Evolutionary conservation across 441 rosid genomes (phyloP).

Genomic region (Dalechampia spathulata): DNA sequence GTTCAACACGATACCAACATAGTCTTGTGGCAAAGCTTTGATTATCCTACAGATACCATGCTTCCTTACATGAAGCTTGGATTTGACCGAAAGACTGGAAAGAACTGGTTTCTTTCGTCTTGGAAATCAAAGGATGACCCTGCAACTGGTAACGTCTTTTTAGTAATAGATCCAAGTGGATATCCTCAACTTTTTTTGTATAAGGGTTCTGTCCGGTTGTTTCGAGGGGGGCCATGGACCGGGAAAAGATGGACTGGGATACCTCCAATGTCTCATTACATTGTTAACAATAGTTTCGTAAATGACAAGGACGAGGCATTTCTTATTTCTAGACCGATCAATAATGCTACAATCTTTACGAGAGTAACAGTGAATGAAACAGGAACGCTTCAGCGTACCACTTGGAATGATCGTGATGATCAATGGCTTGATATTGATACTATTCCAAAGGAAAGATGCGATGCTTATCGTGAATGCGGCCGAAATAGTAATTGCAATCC

Average conservation of each 20-base stretch:
- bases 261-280: slow-evolving; percentile 35
- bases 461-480: slow-evolving; percentile 48
- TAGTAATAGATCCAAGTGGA: slow-evolving; percentile 33
- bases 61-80: slow-evolving; percentile 58
- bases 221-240: slow-evolving; percentile 67
- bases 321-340: background rate
- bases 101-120: slow-evolving; percentile 28
- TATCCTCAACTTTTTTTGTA: slow-evolving; percentile 45
- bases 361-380: slow-evolving; percentile 22
- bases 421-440: slow-evolving; percentile 41
- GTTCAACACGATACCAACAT: slow-evolving; percentile 20
- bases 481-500: slow-evolving; percentile 47
- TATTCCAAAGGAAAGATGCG: slow-evolving; percentile 54
- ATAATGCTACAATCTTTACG: slow-evolving; percentile 11
- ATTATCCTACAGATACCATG: slow-evolving; percentile 40
- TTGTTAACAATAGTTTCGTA: slow-evolving; percentile 16
- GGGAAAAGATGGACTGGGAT: slow-evolving; percentile 48
- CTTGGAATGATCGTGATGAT: slow-evolving; percentile 36
- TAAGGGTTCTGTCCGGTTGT: slow-evolving; percentile 26
- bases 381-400: slow-evolving; percentile 15
- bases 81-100: slow-evolving; percentile 21
- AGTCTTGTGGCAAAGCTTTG: slow-evolving; percentile 58
- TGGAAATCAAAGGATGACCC: slow-evolving; percentile 66
- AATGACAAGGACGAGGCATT: slow-evolving; percentile 21
- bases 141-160: slow-evolving; percentile 33